Evolutionary conservation across 352 stramenopile genomes (phyloP), one percentile per base, ranked within the genome.

Genomic region (Globisporangium polare): DNA sequence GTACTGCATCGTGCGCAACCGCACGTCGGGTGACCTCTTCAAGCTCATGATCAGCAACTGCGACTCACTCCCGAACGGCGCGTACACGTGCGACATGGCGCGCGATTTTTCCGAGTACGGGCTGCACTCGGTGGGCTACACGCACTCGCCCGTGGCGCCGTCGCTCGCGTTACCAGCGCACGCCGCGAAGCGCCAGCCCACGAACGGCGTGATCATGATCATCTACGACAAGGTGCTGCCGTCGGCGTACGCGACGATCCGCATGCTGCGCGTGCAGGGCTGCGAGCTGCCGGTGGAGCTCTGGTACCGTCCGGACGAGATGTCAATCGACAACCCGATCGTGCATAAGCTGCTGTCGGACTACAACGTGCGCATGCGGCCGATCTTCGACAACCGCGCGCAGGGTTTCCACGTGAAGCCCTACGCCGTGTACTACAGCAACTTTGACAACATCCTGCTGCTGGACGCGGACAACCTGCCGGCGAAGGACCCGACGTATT

Each of bases 241-340:
- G 39, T 87, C 73, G 0, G 82, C 82, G 58, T 95, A 90, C 64
- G 86, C 85, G 45, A 89, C 78, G 4, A 93, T 94, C 70, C 67
- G 80, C 24, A 76, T 91, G 71, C 67, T 95, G 26, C 80, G 86
- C n/a, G 64, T 86, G 8, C 80, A 90, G 52, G 85, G 85, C 33
- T 94, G 83, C 26, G 69, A 85, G 39, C 60, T 96, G 9, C 85
- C 87, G 3, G 75, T 96, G 6, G 87, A 96, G 66, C 62, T 96
- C 13, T 96, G 86, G 83, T 94, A 94, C 63, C 77, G 82, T 10
- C 83, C 82, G 6, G 85, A 94, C 58, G 85, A 96, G 71, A 92
- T 94, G 82, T 85, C 80, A 13, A 85, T 91, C 4, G 78, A 92
- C 53, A 89, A 90, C 62, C 80, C 83, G 13, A 86, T 96, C 54